Evolutionary conservation across 129 eudicot genomes (phyloP).

Genomic region (Silybum marianum): DNA sequence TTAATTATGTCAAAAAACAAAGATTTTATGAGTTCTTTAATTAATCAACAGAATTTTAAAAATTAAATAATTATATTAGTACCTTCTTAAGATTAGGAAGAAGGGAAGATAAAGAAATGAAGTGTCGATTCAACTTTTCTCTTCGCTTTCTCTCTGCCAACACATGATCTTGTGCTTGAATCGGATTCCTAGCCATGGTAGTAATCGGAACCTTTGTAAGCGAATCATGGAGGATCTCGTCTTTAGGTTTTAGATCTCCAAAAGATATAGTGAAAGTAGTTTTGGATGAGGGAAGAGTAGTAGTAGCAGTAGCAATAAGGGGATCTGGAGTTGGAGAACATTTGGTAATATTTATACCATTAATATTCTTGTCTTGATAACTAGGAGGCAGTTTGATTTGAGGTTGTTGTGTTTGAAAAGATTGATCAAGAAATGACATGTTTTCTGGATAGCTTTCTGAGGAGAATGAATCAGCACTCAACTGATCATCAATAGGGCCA

Average conservation of each 20-base stretch:
- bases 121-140: slow-evolving; percentile 34
- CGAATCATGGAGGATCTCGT: slow-evolving; percentile 10
- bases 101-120: slow-evolving; percentile 33
- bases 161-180: slow-evolving; percentile 43
- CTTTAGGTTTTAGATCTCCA: slow-evolving; percentile 24
- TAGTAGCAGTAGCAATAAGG: not conserved
- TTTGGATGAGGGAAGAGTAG: slow-evolving; percentile 20
- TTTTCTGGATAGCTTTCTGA: slow-evolving; percentile 17
- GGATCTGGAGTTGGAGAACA: slow-evolving; percentile 9
- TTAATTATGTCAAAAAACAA: not conserved
- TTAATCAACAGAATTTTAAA: too few species aligned
- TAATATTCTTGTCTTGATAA: too few species aligned
- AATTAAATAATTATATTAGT: too few species aligned
- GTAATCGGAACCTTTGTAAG: not conserved
- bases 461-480: slow-evolving; percentile 22
- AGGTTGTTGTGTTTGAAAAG: slow-evolving; percentile 7
- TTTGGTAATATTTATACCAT: too few species aligned
- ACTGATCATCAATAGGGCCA: slow-evolving; percentile 6
- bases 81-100: slow-evolving; percentile 43
- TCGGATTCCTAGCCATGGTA: not conserved
- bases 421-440: slow-evolving; percentile 15
- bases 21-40: too few species aligned
- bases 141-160: slow-evolving; percentile 37
- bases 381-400: too few species aligned
- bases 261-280: slow-evolving; percentile 35